Base-by-base conservation (phyloP, 352 stramenopile genomes). In the Globisporangium parvum region DNA sequence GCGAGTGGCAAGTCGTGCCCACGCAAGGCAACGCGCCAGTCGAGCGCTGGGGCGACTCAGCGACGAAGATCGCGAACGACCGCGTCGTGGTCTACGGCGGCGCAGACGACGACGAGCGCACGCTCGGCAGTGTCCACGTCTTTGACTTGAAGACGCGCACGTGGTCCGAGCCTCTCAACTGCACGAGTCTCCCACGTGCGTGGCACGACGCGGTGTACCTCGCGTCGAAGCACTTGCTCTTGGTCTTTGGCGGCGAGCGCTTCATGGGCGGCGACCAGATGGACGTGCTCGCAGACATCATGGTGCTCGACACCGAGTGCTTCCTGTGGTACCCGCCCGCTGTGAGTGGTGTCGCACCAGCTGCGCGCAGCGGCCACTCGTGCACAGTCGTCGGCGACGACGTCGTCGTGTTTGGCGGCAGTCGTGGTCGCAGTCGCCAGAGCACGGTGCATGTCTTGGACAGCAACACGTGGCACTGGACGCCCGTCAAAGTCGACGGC, bases 221-320 rank as follows among this genome's bases (percentile, higher is more conserved):
- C 24, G 75, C 80, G 20, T 70, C 77, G 11, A 91, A 96, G 59
- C 73, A 96, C 58, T 67, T 98, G 35, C 62, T 98, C 44, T 72
- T 98, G 33, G 90, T 93, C 11, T 98, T 98, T 71, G 93, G 93
- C 37, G 93, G 93, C 17, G 93, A 98, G 67, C 80, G 82, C 70
- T 54, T 69, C 60, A 47, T 71, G 63, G 67, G 60, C 59, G 64
- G 85, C 60, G 71, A 80, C 53, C 67, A 88, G 55, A 60, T 91
- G 51, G 76, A 91, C 51, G 66, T 87, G 53, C 69, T 94, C 42
- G 91, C 73, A 44, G 82, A 93, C 52, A 82, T 93, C 35, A 86
- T 95, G 87, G 88, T 97, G 42, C 75, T 98, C 6, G 93, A 98
- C 66, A 96, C 86, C 5, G 88, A 97, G 65, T 97, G 93, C 60